Base-by-base conservation (phyloP, 1,284 basidiomycete species). In the Tilletia setariae region DNA sequence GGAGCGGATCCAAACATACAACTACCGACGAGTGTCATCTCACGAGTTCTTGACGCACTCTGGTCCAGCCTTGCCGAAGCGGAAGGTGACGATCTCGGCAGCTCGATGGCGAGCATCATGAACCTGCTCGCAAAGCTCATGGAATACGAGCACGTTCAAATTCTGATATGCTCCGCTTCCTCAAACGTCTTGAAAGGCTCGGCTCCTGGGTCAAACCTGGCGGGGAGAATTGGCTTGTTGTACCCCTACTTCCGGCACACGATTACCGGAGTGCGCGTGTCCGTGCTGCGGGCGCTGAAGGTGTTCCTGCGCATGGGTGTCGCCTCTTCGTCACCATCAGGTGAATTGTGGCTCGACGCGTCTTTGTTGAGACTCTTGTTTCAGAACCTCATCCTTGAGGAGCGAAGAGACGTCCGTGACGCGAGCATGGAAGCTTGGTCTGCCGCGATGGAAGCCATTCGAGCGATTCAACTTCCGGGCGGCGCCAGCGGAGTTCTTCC, bases 61-160 rank as follows among this genome's bases (percentile, higher is more conserved):
- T 98, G 95, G 94, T 87, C 87, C 71, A 97, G 94, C 78, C 85
- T 99, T 23, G 88, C 88, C 51, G 91, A 93, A 73, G 93, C 95
- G 87, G 56, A 40, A 19, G 94, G 94, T 79, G 96, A 99, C 82
- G 96, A 99, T 79, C 85, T 99, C 1, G 94, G 94, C 70, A 98
- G 94, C 70, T 97, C 94, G 76, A 93, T 96, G 28, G 94, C 93
- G 23, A 90, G 91, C 21, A 93, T 98, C 32, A 99, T 99, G 96
- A 94, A 98, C 81, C 86, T 99, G 0, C 64, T 74, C 21, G 74
- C 70, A 35, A 72, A 68, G 73, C 61, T 73, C 40, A 70, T 69
- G 67, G 61, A 69, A 49, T 65, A 72, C 59, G 7, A 32, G 8
- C n/a, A n/a, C 7, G n/a, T 30, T n/a, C 44, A 46, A 25, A 15